Conservation (phyloP, 1,284 basidiomycete species). For the Pholiota adiposa region DNA sequence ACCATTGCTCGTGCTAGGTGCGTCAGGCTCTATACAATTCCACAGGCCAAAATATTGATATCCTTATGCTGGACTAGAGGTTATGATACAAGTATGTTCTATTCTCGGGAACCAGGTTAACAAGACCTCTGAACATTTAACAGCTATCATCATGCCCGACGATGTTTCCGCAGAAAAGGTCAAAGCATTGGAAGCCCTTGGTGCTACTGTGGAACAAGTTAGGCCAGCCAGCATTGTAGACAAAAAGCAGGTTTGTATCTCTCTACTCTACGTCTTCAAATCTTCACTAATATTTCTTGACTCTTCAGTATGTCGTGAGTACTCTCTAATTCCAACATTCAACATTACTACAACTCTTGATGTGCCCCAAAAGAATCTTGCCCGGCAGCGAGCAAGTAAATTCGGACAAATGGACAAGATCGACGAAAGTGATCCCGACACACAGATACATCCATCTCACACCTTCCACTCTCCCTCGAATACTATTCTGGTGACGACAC, state of each 20-base stretch:
- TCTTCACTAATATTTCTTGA: not conserved
- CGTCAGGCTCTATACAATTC: constrained; percentile 20
- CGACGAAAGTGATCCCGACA: constrained; percentile 30
- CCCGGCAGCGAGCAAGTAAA: constrained; percentile 72
- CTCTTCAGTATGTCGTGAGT: constrained; percentile 57
- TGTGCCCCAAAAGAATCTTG: constrained; percentile 68
- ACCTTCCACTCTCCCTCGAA: constrained; percentile 40
- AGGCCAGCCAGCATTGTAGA: constrained; percentile 91
- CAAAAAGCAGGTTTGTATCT: constrained; percentile 80
- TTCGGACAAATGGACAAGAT: constrained; percentile 61
- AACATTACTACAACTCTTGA: not conserved
- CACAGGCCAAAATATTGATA: constrained; percentile 6
- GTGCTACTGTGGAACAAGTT: constrained; percentile 86
- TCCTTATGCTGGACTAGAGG: constrained; percentile 61
- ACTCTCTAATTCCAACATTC: not conserved
- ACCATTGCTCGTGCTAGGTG: constrained; percentile 90
- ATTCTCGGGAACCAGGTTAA: not conserved
- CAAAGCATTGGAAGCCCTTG: constrained; percentile 81
- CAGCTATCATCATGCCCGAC: constrained; percentile 92
- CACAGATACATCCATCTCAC: constrained; percentile 28
- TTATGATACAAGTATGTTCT: constrained; percentile 71
- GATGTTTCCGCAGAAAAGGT: constrained; percentile 94
- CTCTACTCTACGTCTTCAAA: not conserved
- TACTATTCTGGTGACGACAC: constrained; percentile 62
- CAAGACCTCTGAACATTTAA: not conserved